A percentile compares a stretch with the other conserved stretches of the same genome.
Conservation (phyloP, 129 eudicot genomes). For the Escallonia rubra region DNA sequence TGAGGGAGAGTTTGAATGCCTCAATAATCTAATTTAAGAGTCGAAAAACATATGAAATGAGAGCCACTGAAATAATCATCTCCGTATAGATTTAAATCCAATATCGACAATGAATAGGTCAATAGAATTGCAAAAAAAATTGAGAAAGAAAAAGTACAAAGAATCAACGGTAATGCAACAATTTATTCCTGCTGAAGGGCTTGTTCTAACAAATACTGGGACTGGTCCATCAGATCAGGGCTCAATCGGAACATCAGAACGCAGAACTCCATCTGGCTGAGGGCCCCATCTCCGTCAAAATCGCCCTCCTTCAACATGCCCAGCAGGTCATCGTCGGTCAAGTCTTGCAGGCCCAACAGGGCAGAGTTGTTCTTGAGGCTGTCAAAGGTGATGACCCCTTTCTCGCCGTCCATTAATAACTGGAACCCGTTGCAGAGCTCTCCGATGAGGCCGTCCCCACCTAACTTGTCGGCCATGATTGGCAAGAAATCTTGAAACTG, state of each 20-base stretch:
- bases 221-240: slow-evolving; percentile 42
- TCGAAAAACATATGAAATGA: too few relatives aligned
- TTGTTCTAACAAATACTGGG: slow-evolving; percentile 17
- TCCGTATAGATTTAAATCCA: too few relatives aligned
- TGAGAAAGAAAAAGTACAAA: too few relatives aligned
- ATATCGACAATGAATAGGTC: too few relatives aligned
- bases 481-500: slow-evolving; percentile 50
- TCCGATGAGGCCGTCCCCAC: slow-evolving; percentile 45
- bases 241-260: slow-evolving; percentile 67
- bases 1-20: too few relatives aligned
- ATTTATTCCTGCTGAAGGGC: too few relatives aligned
- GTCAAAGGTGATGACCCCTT: slow-evolving; percentile 53
- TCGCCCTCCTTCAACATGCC: slow-evolving; percentile 59
- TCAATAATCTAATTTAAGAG: too few relatives aligned
- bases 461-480: slow-evolving; percentile 49
- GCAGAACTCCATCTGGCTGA: slow-evolving; percentile 60
- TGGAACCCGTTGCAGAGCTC: slow-evolving; percentile 60
- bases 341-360: slow-evolving; percentile 39
- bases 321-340: slow-evolving; percentile 45
- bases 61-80: too few relatives aligned
- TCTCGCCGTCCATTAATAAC: slow-evolving; percentile 43
- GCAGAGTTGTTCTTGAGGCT: slow-evolving; percentile 54
- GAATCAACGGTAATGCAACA: too few relatives aligned
- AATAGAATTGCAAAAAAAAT: too few relatives aligned
- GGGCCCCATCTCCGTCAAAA: slow-evolving; percentile 47